Evolutionary conservation across 1,284 basidiomycete genomes (phyloP), one percentile per base, ranked within the genome.

Genomic region (Rhodotorula sp.): DNA sequence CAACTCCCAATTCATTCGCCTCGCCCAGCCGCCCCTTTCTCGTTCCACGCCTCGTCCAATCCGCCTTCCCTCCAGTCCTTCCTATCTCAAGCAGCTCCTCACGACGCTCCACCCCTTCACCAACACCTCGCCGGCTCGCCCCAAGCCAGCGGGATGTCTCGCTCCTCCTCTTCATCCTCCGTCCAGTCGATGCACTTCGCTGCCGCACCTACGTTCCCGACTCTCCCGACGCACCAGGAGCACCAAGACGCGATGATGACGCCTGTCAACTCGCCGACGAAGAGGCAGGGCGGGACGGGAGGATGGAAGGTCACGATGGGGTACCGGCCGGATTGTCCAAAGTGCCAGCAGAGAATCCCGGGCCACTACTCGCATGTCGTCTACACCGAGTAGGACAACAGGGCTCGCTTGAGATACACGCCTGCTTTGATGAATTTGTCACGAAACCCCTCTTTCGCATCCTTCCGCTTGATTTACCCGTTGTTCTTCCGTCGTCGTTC

Each of bases 221-320:
- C 48, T n/a, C 47, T 20, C 30, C 31, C 4, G 3, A 44, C 26
- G 50, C 26, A 51, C 24, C 20, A 34, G 10, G 46, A 22, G 20
- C 50, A 34, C 9, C 47, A n/a, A 28, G 51, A 51, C 28, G 44
- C 10, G 11, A 26, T 47, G n/a, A 50, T 61, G 56, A 24, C 56
- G 44, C 44, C 26, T 18, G 31, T 8, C 40, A 20, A 13, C 16
- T 22, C 54, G 44, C 24, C 15, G 30, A 48, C 22, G 10, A 28
- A 26, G 52, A 11, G 20, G 16, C 15, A 9, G 4, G 44, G 52
- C 5, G 34, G 51, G 1, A 50, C 48, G 20, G 40, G 68, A 4
- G 61, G 70, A 22, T 69, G 70, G 70, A 72, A 72, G n/a, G 56
- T 72, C 47, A 69, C 70, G 62, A 69, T 72, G 67, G 70, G 70